Evolutionary conservation across 1,139 yeast genomes (phyloP).

Genomic region (Meyerozyma sp.): DNA sequence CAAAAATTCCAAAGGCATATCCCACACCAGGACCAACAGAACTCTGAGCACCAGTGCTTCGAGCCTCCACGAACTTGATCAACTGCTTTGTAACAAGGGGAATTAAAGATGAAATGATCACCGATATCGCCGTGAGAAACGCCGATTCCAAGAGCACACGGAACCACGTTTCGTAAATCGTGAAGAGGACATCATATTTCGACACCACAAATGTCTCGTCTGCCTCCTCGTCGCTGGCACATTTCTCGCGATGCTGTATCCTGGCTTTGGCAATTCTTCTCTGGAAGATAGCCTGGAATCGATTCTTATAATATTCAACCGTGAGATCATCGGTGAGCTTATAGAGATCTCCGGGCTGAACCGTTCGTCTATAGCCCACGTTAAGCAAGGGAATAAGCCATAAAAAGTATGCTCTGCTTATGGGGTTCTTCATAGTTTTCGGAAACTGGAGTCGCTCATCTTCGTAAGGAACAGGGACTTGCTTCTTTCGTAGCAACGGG

Average conservation of each 20-base stretch:
- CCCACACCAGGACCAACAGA: constrained; percentile 31
- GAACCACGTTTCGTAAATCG: constrained; percentile 54
- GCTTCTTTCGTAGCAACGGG: not conserved
- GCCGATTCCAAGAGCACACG: constrained; percentile 41
- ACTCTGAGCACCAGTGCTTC: constrained; percentile 15
- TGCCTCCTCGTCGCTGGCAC: not conserved
- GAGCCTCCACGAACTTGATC: constrained; percentile 34
- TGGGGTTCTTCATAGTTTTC: not conserved
- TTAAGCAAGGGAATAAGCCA: constrained; percentile 59
- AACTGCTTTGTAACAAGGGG: constrained; percentile 43
- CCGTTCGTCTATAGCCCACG: constrained; percentile 64
- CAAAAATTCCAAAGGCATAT: constrained; percentile 27
- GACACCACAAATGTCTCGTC: constrained; percentile 13
- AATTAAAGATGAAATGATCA: constrained; percentile 19
- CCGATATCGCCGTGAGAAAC: constrained; percentile 18
- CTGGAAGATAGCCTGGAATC: constrained; percentile 27
- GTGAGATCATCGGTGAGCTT: constrained; percentile 46
- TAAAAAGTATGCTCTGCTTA: constrained; percentile 21
- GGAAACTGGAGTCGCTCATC: not conserved
- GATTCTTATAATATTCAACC: constrained; percentile 39
- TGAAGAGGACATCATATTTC: constrained; percentile 13
- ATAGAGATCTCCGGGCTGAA: constrained; percentile 60
- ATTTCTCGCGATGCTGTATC: constrained; percentile 17
- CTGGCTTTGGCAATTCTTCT: constrained; percentile 26
- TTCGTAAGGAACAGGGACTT: not conserved